These are phyloP conservation scores for Ensete glaucum DNA, from an alignment of 176 grass and related monocot genomes.

Conservation along the genomic window DNA sequence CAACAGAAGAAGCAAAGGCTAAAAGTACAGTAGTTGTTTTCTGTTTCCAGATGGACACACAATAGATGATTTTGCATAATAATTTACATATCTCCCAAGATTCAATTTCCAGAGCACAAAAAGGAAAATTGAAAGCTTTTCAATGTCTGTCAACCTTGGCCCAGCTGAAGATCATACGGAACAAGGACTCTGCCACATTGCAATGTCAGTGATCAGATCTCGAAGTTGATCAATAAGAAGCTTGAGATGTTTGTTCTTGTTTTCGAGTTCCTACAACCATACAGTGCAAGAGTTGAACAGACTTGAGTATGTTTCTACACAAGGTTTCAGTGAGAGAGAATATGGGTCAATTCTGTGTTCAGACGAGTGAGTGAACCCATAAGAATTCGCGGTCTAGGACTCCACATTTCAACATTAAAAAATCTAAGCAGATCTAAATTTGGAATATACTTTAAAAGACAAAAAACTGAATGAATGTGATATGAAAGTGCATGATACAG, in stretches of 20 bases:
- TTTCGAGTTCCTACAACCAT: constrained; percentile 77
- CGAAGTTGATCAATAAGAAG: constrained; percentile 70
- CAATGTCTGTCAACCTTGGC: not conserved
- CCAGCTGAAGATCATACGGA: constrained; percentile 33
- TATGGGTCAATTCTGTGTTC: not conserved
- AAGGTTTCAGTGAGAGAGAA: not conserved
- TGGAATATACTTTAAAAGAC: too few relatives aligned
- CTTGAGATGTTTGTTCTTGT: constrained; percentile 70
- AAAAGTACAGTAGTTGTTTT: not conserved
- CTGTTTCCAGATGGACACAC: not conserved
- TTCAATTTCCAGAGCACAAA: not conserved
- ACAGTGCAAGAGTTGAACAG: not conserved
- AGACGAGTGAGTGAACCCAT: not conserved
- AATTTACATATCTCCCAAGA: not conserved
- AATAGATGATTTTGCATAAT: not conserved
- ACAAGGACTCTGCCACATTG: constrained; percentile 93
- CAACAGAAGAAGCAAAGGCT: not conserved
- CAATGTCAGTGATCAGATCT: constrained; percentile 69
- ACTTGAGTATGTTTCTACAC: not conserved
- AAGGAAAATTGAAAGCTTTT: not conserved
- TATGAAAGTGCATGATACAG: too few relatives aligned
- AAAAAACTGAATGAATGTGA: too few relatives aligned
- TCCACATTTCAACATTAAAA: not conserved
- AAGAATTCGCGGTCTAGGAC: not conserved
- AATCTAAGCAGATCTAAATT: too few relatives aligned